phyloP scores from a whole-genome alignment of 2,329 filamentous ascomycete genomes.

The Myrmaecium sp. region DNA sequence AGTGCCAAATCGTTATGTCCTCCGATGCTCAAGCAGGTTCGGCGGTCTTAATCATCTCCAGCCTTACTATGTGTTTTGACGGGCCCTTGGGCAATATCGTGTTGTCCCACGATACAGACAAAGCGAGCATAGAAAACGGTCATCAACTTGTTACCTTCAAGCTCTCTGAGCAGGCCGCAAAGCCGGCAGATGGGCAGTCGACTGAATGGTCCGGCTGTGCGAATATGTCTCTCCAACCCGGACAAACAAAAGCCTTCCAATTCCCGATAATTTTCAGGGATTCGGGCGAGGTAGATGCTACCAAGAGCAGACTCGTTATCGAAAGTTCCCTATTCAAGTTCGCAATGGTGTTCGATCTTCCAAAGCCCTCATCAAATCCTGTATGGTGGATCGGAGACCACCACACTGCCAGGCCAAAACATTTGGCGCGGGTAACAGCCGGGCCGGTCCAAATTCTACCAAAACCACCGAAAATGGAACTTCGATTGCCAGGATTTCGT shows the following conservation, averaged over 20 bases:
- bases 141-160: slow-evolving; percentile 1
- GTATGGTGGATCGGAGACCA: slow-evolving; percentile 18
- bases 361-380: too few species aligned
- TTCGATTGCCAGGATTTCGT: slow-evolving; percentile 44
- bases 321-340: slow-evolving; percentile 49
- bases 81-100: slow-evolving; percentile 23
- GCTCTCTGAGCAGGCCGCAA: background rate
- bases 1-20: slow-evolving; percentile 36
- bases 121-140: slow-evolving; percentile 4
- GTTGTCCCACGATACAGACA: slow-evolving; percentile 11
- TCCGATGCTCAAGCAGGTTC: slow-evolving; percentile 31
- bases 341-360: too few species aligned
- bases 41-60: slow-evolving; percentile 29
- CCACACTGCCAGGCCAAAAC: slow-evolving; percentile 11
- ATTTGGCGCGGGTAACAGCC: too few species aligned
- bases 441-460: slow-evolving; percentile 59
- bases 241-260: slow-evolving; percentile 52
- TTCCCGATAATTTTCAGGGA: slow-evolving; percentile 62
- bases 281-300: slow-evolving; percentile 56
- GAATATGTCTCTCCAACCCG: slow-evolving; percentile 49
- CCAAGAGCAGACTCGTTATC: slow-evolving; percentile 46
- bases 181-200: background rate
- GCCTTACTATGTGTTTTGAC: slow-evolving; percentile 35
- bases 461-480: slow-evolving; percentile 79
- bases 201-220: slow-evolving; percentile 34